A percentile compares a stretch with the other conserved stretches of the same genome.
These are phyloP conservation scores for Pontederia crassipes DNA, from an alignment of 176 grass and related monocot genomes.

Conservation along the genomic window DNA sequence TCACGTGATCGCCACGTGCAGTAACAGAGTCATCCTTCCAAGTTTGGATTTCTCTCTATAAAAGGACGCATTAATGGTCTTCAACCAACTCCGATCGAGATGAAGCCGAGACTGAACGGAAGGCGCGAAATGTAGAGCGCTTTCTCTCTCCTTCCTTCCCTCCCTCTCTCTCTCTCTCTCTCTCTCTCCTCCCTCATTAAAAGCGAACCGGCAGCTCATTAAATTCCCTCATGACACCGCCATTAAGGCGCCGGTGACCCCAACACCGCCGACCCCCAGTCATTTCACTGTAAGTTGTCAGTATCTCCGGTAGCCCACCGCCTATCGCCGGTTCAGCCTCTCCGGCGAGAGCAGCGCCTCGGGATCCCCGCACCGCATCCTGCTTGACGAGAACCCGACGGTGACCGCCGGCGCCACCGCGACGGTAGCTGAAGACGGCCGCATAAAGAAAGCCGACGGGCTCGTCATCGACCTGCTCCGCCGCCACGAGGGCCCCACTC, in stretches of 20 bases:
- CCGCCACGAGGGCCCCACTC: slow-evolving; percentile 47
- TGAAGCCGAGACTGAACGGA: neutral
- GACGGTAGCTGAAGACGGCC: slow-evolving; percentile 13
- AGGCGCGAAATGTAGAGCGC: neutral
- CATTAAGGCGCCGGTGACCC: slow-evolving; percentile 9
- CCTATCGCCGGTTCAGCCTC: slow-evolving; percentile 33
- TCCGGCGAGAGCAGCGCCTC: slow-evolving; percentile 95
- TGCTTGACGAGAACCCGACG: slow-evolving; percentile 40
- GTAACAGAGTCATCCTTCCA: too few relatives aligned
- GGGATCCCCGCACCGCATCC: slow-evolving; percentile 81
- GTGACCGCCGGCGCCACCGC: neutral
- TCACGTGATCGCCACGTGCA: too few relatives aligned
- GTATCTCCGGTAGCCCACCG: slow-evolving; percentile 6
- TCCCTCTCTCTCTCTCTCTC: neutral
- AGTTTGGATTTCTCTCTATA: too few relatives aligned
- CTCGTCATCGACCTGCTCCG: slow-evolving; percentile 42
- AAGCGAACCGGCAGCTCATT: slow-evolving; percentile 16
- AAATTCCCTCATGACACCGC: slow-evolving; percentile 10
- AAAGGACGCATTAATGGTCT: too few relatives aligned
- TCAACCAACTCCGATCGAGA: too few relatives aligned
- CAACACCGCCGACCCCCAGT: neutral
- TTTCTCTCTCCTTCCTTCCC: neutral
- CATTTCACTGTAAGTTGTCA: neutral
- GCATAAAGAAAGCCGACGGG: slow-evolving; percentile 14
- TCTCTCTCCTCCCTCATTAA: neutral